A percentile compares a stretch with the other conserved stretches of the same genome.
Evolutionary conservation across 2,329 filamentous ascomycete species (phyloP).

Genomic region (Blumeria graminis): DNA sequence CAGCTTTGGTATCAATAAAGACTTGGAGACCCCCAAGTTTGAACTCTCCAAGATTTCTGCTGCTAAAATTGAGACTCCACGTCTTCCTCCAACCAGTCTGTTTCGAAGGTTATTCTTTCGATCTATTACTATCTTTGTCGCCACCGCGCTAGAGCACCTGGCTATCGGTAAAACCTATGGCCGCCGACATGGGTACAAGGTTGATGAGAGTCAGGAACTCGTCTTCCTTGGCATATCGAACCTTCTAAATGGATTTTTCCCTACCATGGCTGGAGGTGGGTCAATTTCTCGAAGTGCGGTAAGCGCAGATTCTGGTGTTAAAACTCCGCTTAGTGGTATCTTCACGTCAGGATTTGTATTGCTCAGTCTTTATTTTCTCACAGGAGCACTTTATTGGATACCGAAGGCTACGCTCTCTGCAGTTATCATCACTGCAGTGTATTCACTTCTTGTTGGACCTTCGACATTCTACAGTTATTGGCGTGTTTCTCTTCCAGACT

Average conservation of each 20-base stretch:
- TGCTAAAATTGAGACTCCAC: constrained; percentile 28
- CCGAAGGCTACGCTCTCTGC: constrained; percentile 39
- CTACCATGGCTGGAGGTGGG: constrained; percentile 35
- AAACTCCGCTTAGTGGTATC: constrained; percentile 32
- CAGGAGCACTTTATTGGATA: constrained; percentile 39
- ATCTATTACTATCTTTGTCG: constrained; percentile 30
- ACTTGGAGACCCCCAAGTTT: constrained; percentile 17
- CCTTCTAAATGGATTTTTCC: constrained; percentile 39
- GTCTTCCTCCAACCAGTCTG: constrained; percentile 22
- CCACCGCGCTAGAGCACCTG: constrained; percentile 28
- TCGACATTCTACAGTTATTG: constrained; percentile 28
- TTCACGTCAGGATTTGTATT: constrained; percentile 38
- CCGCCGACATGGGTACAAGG: constrained; percentile 34
- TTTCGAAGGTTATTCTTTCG: constrained; percentile 28
- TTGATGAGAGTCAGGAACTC: constrained; percentile 40
- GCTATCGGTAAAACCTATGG: constrained; percentile 40
- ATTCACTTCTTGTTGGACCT: constrained; percentile 4
- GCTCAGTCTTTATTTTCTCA: constrained; percentile 37
- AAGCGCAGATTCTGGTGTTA: constrained; percentile 38
- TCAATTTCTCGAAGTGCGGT: constrained; percentile 44
- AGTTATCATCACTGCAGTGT: constrained; percentile 22
- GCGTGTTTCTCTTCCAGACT: constrained; percentile 39
- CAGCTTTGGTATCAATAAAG: constrained; percentile 34
- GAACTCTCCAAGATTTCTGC: constrained; percentile 31
- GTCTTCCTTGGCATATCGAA: constrained; percentile 37